Evolutionary conservation across 1,139 yeast genomes (phyloP).

Genomic region (Schizosaccharomyces versatilis): DNA sequence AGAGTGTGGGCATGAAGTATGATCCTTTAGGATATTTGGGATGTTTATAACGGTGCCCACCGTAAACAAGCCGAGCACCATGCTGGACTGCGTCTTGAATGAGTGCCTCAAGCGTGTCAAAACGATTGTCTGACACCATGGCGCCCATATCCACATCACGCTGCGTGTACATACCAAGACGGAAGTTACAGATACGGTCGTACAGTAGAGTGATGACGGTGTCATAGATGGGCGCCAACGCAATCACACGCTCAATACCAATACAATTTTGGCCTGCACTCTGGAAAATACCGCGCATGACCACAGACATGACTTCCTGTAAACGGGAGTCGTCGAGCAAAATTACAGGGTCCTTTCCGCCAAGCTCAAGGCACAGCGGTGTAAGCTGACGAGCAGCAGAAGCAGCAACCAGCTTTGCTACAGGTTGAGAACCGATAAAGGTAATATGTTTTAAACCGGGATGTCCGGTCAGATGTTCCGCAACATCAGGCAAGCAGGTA

Average conservation of each 20-base stretch:
- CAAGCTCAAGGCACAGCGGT: slow-evolving; percentile 84
- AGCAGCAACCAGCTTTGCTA: slow-evolving; percentile 65
- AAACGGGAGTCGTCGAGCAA: slow-evolving; percentile 21
- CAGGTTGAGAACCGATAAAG: slow-evolving; percentile 84
- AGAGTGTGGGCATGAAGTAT: slow-evolving; percentile 70
- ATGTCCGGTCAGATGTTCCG: slow-evolving; percentile 66
- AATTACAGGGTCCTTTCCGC: slow-evolving; percentile 67
- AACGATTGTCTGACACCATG: slow-evolving; percentile 59
- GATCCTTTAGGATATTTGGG: slow-evolving; percentile 92
- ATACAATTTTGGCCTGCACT: slow-evolving; percentile 95
- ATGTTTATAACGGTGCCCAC: slow-evolving; percentile 60
- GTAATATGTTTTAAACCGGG: slow-evolving; percentile 69
- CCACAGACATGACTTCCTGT: slow-evolving; percentile 47
- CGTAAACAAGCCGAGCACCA: slow-evolving; percentile 62
- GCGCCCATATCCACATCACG: slow-evolving; percentile 91
- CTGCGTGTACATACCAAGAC: slow-evolving; percentile 42
- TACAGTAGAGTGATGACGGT: slow-evolving; percentile 34
- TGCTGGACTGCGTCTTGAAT: slow-evolving; percentile 49
- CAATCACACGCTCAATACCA: slow-evolving; percentile 83
- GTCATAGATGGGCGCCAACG: slow-evolving; percentile 45
- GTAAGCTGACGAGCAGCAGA: slow-evolving; percentile 68
- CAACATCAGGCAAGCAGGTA: slow-evolving; percentile 57
- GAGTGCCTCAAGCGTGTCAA: slow-evolving; percentile 39
- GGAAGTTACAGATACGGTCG: slow-evolving; percentile 34
- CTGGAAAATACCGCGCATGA: slow-evolving; percentile 87